Evolutionary conservation across 192 early-diverging fungal genomes (phyloP), one percentile per base, ranked within the genome.

Genomic region (Backusella macrospora): DNA sequence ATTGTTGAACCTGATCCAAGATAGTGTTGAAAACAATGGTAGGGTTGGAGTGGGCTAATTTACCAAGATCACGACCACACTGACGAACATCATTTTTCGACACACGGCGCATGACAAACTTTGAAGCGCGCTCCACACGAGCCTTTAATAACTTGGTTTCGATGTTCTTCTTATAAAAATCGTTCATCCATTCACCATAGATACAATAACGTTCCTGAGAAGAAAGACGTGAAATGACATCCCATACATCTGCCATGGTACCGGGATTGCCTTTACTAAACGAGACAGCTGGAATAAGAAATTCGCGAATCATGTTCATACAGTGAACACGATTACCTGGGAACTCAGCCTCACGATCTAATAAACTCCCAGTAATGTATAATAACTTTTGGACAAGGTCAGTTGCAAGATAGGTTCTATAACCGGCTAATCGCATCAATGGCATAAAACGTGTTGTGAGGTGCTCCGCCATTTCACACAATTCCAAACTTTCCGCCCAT

Each of bases 131-230:
- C 43, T 85, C 83, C 21, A 82, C 84, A 12, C 76, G 78, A 0
- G 81, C 84, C 23, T 82, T 80, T 1, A 81, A 74, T 0, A 90
- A 76, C 47, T 77, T 68, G 29, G 92, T 75, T 66, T 91, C 89
- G 0, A 87, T 86, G 13, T 82, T 84, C 18, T 77, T 69, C 15
- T 86, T 80, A 45, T 89, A 87, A 23, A 87, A 80, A 4, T 82
- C 78, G 49, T 83, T 89, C 16, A 87, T 85, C 95, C 95, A 96
- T 73, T 94, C 92, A 3, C 89, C 91, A 76, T 96, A 96, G 1
- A 95, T 78, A 0, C 83, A 47, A 63, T 86, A 94, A 8, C 95
- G 83, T 46, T 81, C 84, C 73, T 86, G 76, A 47, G 87, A 93
- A 13, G 86, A 80, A 29, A 89, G 81, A 8, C 73, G 71, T n/a